Conservation (phyloP, 2,329 filamentous ascomycete species). For the Amylocarpus encephaloides region DNA sequence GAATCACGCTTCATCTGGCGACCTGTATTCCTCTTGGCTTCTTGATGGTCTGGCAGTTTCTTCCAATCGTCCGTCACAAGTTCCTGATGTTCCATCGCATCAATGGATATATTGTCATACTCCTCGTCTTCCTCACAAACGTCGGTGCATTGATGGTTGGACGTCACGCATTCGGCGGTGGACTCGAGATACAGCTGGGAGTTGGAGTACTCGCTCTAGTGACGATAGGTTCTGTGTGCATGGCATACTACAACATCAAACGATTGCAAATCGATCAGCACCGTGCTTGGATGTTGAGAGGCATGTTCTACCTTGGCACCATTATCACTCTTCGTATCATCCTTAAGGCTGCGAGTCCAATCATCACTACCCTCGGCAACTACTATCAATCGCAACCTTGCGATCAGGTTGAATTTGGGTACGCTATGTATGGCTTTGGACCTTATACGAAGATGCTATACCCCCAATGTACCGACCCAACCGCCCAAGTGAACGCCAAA, state of each 20-base stretch:
- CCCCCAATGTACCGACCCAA: constrained; percentile 2
- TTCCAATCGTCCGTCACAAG: constrained; percentile 42
- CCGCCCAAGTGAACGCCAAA: neutral
- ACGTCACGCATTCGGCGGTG: constrained; percentile 47
- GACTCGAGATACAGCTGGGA: constrained; percentile 41
- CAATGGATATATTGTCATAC: constrained; percentile 49
- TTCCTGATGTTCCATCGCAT: constrained; percentile 50
- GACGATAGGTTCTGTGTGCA: constrained; percentile 37
- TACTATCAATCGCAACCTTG: constrained; percentile 38
- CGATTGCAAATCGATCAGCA: constrained; percentile 56
- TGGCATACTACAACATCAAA: constrained; percentile 53
- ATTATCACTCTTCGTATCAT: constrained; percentile 49
- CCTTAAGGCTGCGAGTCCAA: constrained; percentile 36
- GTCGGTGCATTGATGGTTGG: constrained; percentile 48
- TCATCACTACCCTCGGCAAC: constrained; percentile 34
- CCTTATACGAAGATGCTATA: neutral
- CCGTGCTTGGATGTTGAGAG: constrained; percentile 56
- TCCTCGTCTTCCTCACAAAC: constrained; percentile 41
- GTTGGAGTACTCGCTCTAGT: constrained; percentile 40
- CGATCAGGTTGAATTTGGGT: constrained; percentile 41
- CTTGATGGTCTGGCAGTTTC: constrained; percentile 43
- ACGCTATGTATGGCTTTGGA: constrained; percentile 16
- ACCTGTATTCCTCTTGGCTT: constrained; percentile 41
- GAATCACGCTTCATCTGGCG: constrained; percentile 42
- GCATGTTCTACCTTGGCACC: constrained; percentile 44